These are phyloP conservation scores for Leccinum subgranulosum DNA, from an alignment of 768 basidiomycete species.

Conservation along the genomic window DNA sequence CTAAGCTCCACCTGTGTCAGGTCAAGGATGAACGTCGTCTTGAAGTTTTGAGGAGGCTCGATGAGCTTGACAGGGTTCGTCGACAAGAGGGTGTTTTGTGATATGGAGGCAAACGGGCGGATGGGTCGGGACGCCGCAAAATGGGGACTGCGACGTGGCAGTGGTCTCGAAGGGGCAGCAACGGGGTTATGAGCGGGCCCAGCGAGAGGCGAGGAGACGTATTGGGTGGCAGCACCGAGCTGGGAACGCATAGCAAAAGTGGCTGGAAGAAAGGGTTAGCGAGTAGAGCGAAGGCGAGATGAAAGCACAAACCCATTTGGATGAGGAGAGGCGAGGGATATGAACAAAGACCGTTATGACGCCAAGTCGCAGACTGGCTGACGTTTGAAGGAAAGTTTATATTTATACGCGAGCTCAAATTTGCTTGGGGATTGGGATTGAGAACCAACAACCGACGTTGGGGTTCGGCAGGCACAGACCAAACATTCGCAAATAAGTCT, in stretches of 20 bases:
- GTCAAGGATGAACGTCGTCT: slow-evolving; percentile 69
- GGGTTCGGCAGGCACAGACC: slow-evolving; percentile 26
- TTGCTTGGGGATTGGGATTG: slow-evolving; percentile 22
- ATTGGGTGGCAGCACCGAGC: slow-evolving; percentile 32
- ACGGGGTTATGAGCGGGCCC: slow-evolving; percentile 32
- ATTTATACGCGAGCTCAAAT: slow-evolving; percentile 24
- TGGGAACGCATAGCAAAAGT: slow-evolving; percentile 34
- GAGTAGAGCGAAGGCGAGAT: neutral
- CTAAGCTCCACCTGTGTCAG: slow-evolving; percentile 83
- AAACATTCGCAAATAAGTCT: slow-evolving; percentile 25
- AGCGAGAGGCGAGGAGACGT: slow-evolving; percentile 65
- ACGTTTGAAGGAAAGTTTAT: slow-evolving; percentile 21
- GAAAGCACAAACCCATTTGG: slow-evolving; percentile 38
- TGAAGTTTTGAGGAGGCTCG: slow-evolving; percentile 71
- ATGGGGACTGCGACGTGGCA: slow-evolving; percentile 43
- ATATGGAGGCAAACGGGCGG: slow-evolving; percentile 71
- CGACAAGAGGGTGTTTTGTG: slow-evolving; percentile 23
- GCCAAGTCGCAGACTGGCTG: slow-evolving; percentile 26
- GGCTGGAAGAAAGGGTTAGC: slow-evolving; percentile 23
- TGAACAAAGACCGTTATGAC: slow-evolving; percentile 28
- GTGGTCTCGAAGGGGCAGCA: slow-evolving; percentile 31
- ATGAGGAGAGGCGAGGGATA: slow-evolving; percentile 1
- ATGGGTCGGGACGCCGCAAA: slow-evolving; percentile 75
- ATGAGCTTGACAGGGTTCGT: slow-evolving; percentile 70
- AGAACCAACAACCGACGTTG: slow-evolving; percentile 21